Conservation (phyloP, 1,284 basidiomycete genomes). For the Trametes hirsuta region DNA sequence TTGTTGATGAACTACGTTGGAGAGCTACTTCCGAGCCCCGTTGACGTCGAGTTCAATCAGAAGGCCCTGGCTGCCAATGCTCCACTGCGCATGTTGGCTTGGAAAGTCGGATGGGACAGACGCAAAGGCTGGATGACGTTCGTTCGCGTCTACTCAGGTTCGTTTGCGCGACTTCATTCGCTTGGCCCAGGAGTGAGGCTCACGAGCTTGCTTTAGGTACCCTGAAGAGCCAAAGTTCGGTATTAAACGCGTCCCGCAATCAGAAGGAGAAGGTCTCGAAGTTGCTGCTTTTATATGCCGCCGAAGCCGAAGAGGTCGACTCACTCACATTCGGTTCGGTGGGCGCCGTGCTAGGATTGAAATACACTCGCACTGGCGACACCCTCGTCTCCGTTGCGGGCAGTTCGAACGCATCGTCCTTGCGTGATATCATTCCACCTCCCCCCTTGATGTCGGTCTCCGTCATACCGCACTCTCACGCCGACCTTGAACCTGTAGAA, state of each 20-base stretch:
- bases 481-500: conserved; percentile 77
- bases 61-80: conserved; percentile 40
- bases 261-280: conserved; percentile 77
- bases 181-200: background rate
- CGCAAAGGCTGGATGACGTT: conserved; percentile 90
- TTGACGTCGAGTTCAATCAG: conserved; percentile 59
- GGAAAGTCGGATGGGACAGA: conserved; percentile 90
- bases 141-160: conserved; percentile 86
- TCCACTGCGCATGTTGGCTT: conserved; percentile 72
- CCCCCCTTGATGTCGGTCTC: conserved; percentile 80
- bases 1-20: conserved; percentile 82
- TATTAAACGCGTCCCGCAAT: conserved; percentile 73
- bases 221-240: conserved; percentile 60
- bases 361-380: conserved; percentile 87
- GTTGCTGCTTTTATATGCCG: conserved; percentile 82
- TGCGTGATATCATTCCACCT: conserved; percentile 73
- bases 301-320: conserved; percentile 80
- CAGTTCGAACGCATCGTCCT: conserved; percentile 41
- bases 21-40: conserved; percentile 78
- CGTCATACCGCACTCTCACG: conserved; percentile 80
- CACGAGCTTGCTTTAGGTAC: conserved; percentile 50
- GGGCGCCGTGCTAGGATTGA: conserved; percentile 83
- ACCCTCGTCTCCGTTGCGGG: conserved; percentile 65
- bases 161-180: conserved; percentile 15
- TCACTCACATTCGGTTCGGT: conserved; percentile 81